Base-by-base conservation (phyloP, 129 eudicot genomes). In the Pseudognaphalium luteoalbum region DNA sequence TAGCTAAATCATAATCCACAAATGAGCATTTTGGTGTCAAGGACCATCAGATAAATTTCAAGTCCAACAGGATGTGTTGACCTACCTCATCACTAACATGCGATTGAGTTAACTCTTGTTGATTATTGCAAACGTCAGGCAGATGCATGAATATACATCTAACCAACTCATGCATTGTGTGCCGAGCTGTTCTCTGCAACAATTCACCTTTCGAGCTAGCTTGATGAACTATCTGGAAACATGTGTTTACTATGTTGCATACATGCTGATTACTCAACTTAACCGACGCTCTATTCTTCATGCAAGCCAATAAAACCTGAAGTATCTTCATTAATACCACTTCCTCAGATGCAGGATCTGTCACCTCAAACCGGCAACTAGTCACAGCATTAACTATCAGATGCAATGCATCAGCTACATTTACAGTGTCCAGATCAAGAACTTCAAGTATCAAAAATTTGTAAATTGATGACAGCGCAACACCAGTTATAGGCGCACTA, bases 301-400 rank as follows among this genome's bases (percentile, higher is more conserved):
- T 88, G 75, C 96, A 90, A 54, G 92, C 96, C 86, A 93, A 80
- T 29, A 93, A 89, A 85, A 93, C 96, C 84, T 88, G 96, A 78
- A 93, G 92, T 71, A 93, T 90, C 86, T 90, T 93, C 86, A 89
- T 93, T 74, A 93, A 52, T 9, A 93, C 98, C 56, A 93, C 95
- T 71, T 93, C 98, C 80, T 93, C 98, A 32, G 98, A 93, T 70
- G 95, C 95, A 70, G 98, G 98, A 81, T 93, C 98, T 6, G 96
- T 93, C 41, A 90, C 92, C 83, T 93, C 98, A 78, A 93, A 93
- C 72, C 98, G 81, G 69, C 98, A 93, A 77, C 98, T 90, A 7
- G 98, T 93, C 33, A 90, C 96, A 66, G 92, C 90, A 73, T 93
- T 86, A 67, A 93, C 98, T 35, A 93, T 81, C 75, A 84, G 30